phyloP scores from a whole-genome alignment of 768 basidiomycete species.

The Chlorophyllum brunneum region DNA sequence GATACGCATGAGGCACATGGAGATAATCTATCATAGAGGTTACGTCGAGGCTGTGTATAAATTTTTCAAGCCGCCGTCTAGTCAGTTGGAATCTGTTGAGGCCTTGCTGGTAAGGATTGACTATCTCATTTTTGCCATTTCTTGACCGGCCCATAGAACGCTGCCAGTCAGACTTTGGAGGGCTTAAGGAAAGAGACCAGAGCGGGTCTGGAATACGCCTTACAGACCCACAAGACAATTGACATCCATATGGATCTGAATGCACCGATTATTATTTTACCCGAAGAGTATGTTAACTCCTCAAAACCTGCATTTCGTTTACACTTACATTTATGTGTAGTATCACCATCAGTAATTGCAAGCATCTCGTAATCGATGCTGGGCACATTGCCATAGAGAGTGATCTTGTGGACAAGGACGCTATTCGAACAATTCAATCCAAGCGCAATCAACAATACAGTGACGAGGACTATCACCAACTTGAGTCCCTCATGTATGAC shows the following conservation, averaged over 20 bases:
- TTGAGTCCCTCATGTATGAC: constrained; percentile 96
- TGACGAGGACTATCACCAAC: constrained; percentile 79
- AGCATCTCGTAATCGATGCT: constrained; percentile 89
- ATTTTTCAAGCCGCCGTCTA: constrained; percentile 92
- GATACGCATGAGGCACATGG: constrained; percentile 90
- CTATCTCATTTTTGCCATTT: neutral
- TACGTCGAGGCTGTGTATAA: constrained; percentile 89
- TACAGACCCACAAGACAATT: constrained; percentile 92
- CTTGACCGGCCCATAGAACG: constrained; percentile 50
- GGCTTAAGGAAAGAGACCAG: constrained; percentile 91
- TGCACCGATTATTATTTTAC: constrained; percentile 94
- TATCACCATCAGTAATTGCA: constrained; percentile 71
- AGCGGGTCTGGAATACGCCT: constrained; percentile 88
- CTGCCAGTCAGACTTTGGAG: constrained; percentile 90
- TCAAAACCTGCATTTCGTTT: neutral
- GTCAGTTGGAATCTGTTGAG: constrained; percentile 92
- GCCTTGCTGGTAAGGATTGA: constrained; percentile 68
- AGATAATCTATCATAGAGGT: constrained; percentile 92
- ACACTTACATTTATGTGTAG: constrained; percentile 32
- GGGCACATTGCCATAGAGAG: constrained; percentile 95
- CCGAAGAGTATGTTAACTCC: constrained; percentile 67
- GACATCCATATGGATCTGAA: constrained; percentile 97
- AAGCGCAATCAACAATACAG: constrained; percentile 84
- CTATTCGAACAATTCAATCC: constrained; percentile 69
- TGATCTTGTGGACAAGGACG: constrained; percentile 80